A percentile compares a stretch with the other conserved stretches of the same genome.
Evolutionary conservation across 2,329 filamentous ascomycete genomes (phyloP).

Genomic region (Lecanicillium sp.): DNA sequence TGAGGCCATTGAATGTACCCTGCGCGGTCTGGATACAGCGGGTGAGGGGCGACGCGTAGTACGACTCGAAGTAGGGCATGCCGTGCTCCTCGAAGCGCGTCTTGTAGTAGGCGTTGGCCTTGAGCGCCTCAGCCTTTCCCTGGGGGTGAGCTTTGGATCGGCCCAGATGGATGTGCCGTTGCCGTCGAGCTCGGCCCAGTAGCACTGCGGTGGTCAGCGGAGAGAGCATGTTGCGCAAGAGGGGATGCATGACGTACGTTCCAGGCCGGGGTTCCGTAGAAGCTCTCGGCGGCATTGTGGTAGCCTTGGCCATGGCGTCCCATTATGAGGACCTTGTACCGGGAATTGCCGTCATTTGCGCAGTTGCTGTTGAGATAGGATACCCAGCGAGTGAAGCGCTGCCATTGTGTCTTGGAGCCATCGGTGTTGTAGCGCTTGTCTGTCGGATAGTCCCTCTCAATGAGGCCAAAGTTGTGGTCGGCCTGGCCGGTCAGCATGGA

Average conservation of each 20-base stretch:
- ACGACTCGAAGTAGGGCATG: conserved; percentile 56
- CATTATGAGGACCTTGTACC: conserved; percentile 63
- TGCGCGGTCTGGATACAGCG: conserved; percentile 59
- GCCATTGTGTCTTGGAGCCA: conserved; percentile 52
- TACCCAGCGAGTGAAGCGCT: conserved; percentile 56
- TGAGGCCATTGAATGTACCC: conserved; percentile 51
- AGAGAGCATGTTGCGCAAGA: too few species aligned
- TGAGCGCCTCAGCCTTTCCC: conserved; percentile 51
- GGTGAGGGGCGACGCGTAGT: conserved; percentile 58
- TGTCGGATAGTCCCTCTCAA: conserved; percentile 55
- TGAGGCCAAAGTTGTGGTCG: conserved; percentile 57
- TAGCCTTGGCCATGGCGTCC: conserved; percentile 65
- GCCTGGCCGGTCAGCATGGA: conserved; percentile 33
- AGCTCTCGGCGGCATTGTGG: conserved; percentile 57
- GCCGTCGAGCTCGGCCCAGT: conserved; percentile 60
- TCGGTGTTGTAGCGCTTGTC: conserved; percentile 38
- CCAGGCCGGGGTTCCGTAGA: conserved; percentile 64
- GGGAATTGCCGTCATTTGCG: conserved; percentile 34
- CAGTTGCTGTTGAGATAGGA: conserved; percentile 42
- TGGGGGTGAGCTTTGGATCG: conserved; percentile 55
- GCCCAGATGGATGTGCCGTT: conserved; percentile 58
- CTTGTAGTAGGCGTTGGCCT: conserved; percentile 55
- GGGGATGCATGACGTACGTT: conserved; percentile 42
- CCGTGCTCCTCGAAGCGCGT: conserved; percentile 44
- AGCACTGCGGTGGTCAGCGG: conserved; percentile 38